Percentiles rank a stretch among this genome's conserved stretches.
Evolutionary conservation across 306 rosid species (phyloP).

Genomic region (Hippophae rhamnoides): DNA sequence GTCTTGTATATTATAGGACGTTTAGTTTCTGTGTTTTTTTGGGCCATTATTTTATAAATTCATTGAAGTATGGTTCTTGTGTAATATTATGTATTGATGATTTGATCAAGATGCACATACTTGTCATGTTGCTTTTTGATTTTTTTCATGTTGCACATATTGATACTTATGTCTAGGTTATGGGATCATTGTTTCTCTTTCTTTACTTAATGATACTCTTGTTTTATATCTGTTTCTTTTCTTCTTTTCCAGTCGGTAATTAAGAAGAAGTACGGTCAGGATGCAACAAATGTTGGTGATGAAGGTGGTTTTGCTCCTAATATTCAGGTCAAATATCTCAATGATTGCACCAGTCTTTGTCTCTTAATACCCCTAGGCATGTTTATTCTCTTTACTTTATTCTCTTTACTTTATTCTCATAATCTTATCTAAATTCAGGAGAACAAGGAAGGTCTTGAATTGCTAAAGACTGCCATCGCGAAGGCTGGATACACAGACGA

Average conservation of each 20-base stretch:
- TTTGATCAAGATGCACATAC: background rate
- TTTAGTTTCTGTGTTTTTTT: too few species aligned
- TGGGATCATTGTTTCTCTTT: background rate
- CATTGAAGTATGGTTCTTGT: too few species aligned
- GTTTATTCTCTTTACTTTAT: conserved; percentile 10
- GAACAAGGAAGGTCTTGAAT: conserved; percentile 96
- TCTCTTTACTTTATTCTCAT: conserved; percentile 12
- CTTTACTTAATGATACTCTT: conserved; percentile 7
- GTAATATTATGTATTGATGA: background rate
- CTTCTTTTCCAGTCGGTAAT: conserved; percentile 61
- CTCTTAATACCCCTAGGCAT: background rate
- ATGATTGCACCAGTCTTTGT: conserved; percentile 1
- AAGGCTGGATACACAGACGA: conserved; percentile 96
- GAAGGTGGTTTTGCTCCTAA: conserved; percentile 99
- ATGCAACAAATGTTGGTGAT: conserved; percentile 94
- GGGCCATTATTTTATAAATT: too few species aligned
- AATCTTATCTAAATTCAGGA: conserved; percentile 38
- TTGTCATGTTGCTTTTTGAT: background rate
- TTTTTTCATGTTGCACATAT: too few species aligned
- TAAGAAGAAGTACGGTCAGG: conserved; percentile 97
- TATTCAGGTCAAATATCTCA: conserved; percentile 52
- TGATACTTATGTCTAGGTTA: too few species aligned
- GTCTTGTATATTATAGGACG: too few species aligned
- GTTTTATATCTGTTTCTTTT: conserved; percentile 9
- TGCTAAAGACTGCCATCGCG: conserved; percentile 85